A percentile compares a stretch with the other conserved stretches of the same genome.
Conservation (phyloP, 176 grass and related monocot species). For the Avena eriantha region DNA sequence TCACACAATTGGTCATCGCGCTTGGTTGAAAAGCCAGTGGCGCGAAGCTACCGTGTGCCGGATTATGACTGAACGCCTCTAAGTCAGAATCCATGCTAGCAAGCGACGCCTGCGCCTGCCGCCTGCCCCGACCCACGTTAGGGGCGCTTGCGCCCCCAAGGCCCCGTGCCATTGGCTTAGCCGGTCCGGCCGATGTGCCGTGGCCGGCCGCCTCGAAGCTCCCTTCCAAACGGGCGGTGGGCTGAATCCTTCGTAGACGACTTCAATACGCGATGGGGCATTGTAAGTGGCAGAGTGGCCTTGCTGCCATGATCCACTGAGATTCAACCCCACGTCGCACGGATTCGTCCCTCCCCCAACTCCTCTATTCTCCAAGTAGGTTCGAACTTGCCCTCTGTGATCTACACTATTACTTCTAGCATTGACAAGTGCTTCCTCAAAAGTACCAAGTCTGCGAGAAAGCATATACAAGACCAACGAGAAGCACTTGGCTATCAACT, state of each 20-base stretch:
- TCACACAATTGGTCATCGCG: constrained; percentile 71
- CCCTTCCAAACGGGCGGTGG: constrained; percentile 38
- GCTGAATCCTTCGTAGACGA: constrained; percentile 74
- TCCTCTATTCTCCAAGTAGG: no score
- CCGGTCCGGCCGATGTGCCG: not conserved
- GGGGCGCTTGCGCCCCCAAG: constrained; percentile 39
- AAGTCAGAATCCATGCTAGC: constrained; percentile 70
- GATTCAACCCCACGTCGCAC: constrained; percentile 57
- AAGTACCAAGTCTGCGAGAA: no score
- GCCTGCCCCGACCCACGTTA: constrained; percentile 30
- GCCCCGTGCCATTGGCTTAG: constrained; percentile 34
- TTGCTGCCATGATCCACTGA: constrained; percentile 76
- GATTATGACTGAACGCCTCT: constrained; percentile 66
- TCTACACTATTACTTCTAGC: no score
- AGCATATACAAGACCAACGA: no score
- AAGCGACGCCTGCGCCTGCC: constrained; percentile 34
- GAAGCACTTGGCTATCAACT: no score
- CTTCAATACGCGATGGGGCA: constrained; percentile 73
- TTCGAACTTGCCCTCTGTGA: no score
- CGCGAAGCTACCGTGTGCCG: constrained; percentile 58
- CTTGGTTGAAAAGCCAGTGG: constrained; percentile 74
- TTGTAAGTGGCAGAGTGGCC: constrained; percentile 79
- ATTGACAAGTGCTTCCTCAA: no score
- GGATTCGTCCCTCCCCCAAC: constrained; percentile 57
- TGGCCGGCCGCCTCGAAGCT: constrained; percentile 24